A percentile compares a stretch with the other conserved stretches of the same genome.
Evolutionary conservation across 768 basidiomycete species (phyloP).

Genomic region (Hemileccinum rubropunctum): DNA sequence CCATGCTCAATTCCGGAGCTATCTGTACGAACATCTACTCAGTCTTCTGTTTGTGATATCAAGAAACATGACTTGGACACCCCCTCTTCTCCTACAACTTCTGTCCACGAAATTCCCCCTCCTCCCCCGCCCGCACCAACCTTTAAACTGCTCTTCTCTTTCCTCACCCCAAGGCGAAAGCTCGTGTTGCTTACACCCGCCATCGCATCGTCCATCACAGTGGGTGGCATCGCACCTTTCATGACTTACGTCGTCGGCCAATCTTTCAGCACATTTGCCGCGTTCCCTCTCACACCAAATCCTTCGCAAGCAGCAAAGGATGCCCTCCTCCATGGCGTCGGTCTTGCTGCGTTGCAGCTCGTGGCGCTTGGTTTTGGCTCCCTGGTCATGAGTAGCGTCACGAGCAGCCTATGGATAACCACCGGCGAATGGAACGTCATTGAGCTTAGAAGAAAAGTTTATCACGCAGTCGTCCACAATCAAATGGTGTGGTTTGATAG

Average conservation of each 20-base stretch:
- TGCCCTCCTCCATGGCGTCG: slow-evolving; percentile 53
- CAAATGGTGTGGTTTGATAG: slow-evolving; percentile 92
- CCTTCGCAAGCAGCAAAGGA: slow-evolving; percentile 45
- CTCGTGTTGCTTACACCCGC: slow-evolving; percentile 63
- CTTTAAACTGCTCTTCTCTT: slow-evolving; percentile 64
- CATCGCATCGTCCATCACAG: slow-evolving; percentile 52
- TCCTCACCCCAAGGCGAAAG: slow-evolving; percentile 55
- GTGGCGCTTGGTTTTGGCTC: slow-evolving; percentile 63
- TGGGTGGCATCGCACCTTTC: slow-evolving; percentile 76
- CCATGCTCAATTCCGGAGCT: slow-evolving; percentile 8
- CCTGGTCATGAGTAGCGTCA: slow-evolving; percentile 69
- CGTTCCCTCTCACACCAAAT: slow-evolving; percentile 45
- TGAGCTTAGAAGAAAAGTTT: slow-evolving; percentile 65
- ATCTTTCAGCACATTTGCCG: slow-evolving; percentile 70
- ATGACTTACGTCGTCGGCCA: slow-evolving; percentile 83
- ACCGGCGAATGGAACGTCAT: slow-evolving; percentile 79
- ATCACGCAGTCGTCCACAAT: slow-evolving; percentile 59
- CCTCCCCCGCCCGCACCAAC: slow-evolving; percentile 44
- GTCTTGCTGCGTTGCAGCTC: slow-evolving; percentile 62
- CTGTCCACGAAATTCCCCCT: slow-evolving; percentile 17
- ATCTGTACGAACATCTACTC: slow-evolving; percentile 18
- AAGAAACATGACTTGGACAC: slow-evolving; percentile 12
- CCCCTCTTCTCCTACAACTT: slow-evolving; percentile 10
- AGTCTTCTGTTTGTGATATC: slow-evolving; percentile 17
- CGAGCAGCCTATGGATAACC: slow-evolving; percentile 82